phyloP scores from a whole-genome alignment of 2,329 filamentous ascomycete species.

The Cordyceps tenuipes region DNA sequence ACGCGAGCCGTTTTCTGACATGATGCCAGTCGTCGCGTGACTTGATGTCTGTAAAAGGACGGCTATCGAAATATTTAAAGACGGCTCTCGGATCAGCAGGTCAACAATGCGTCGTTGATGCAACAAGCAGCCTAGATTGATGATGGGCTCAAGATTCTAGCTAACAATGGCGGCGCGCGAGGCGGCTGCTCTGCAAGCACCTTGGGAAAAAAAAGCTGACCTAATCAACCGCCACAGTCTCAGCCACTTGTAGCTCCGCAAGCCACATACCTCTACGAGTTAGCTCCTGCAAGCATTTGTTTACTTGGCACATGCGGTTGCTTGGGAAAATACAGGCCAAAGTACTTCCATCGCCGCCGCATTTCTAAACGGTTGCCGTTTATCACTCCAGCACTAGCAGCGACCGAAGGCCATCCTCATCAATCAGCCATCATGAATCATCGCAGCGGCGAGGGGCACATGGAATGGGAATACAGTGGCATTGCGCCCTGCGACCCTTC shows the following conservation, averaged over 20 bases:
- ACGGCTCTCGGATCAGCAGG: too few species aligned
- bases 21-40: conserved; percentile 15
- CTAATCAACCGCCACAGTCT: neutral
- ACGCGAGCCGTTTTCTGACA: conserved; percentile 41
- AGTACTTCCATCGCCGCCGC: neutral
- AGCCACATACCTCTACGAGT: neutral
- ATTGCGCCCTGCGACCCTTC: conserved; percentile 50
- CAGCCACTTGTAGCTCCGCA: neutral
- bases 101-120: too few species aligned
- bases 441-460: conserved; percentile 51
- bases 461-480: conserved; percentile 60
- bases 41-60: neutral
- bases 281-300: conserved; percentile 2
- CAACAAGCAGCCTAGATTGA: neutral
- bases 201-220: conserved; percentile 9
- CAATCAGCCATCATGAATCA: conserved; percentile 36
- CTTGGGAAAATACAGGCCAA: conserved; percentile 8
- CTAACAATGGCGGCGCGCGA: too few species aligned
- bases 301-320: conserved; percentile 11
- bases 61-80: too few species aligned
- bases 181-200: neutral
- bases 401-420: neutral
- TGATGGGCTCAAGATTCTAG: neutral
- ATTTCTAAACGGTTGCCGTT: neutral
- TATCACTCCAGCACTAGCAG: neutral